Evolutionary conservation across 352 stramenopile genomes (phyloP).

Genomic region (Globisporangium radiosum): DNA sequence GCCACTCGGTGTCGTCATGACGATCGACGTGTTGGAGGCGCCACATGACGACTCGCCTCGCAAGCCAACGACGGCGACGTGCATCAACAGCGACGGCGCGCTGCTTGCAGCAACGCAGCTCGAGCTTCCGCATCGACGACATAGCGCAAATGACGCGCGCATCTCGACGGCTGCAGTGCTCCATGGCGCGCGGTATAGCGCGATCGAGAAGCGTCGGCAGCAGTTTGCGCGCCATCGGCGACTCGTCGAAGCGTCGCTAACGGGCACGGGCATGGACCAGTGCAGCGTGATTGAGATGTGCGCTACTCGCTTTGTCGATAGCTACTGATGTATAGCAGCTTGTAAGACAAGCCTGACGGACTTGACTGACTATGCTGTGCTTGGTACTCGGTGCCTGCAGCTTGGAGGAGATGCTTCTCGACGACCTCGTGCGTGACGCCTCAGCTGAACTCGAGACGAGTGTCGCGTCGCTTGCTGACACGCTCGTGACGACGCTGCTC

Average conservation of each 20-base stretch:
- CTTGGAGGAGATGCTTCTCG: constrained; percentile 26
- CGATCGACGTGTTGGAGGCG: constrained; percentile 18
- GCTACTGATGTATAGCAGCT: background rate
- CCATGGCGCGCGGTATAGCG: constrained; percentile 7
- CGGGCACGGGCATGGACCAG: constrained; percentile 52
- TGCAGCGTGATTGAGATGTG: constrained; percentile 58
- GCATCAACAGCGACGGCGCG: background rate
- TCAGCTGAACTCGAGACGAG: constrained; percentile 22
- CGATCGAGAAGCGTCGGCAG: constrained; percentile 39
- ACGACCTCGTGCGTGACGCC: constrained; percentile 26
- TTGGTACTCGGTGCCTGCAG: constrained; percentile 4
- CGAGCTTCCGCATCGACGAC: constrained; percentile 4
- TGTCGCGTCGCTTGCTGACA: constrained; percentile 22
- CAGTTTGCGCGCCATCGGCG: constrained; percentile 48
- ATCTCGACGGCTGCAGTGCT: constrained; percentile 13
- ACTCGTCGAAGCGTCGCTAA: constrained; percentile 48
- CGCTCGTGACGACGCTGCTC: constrained; percentile 19
- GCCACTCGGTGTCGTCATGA: constrained; percentile 44
- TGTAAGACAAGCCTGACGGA: too few relatives aligned
- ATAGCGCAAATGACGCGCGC: constrained; percentile 15
- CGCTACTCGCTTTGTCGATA: constrained; percentile 6
- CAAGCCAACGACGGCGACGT: background rate
- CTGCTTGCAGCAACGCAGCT: too few relatives aligned
- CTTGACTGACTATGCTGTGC: too few relatives aligned
- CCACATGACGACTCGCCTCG: background rate